Percentiles rank a stretch among this genome's conserved stretches.
Conservation (phyloP, 805 yeast species). For the Alloascoidea hylecoeti region DNA sequence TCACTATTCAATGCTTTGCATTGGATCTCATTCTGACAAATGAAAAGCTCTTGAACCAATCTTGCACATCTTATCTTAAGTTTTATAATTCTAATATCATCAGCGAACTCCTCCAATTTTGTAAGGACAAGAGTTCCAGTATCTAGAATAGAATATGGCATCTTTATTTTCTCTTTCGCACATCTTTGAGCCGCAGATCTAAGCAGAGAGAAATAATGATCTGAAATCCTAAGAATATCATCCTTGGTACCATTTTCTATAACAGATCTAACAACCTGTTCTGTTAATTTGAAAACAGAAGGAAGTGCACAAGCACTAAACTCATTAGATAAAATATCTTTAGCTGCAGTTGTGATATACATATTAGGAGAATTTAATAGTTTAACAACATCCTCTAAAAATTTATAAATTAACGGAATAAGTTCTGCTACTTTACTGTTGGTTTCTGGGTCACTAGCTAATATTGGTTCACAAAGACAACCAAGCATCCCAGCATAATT, state of each 20-base stretch:
- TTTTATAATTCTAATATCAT: slow-evolving; percentile 3
- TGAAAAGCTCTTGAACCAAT: slow-evolving; percentile 12
- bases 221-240: slow-evolving; percentile 13
- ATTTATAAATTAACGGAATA: slow-evolving; percentile 11
- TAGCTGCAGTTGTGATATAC: slow-evolving; percentile 52
- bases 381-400: slow-evolving; percentile 22
- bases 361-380: slow-evolving; percentile 24
- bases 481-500: background rate
- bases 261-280: slow-evolving; percentile 20
- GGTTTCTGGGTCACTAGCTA: background rate
- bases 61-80: background rate
- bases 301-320: slow-evolving; percentile 45
- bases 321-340: slow-evolving; percentile 57
- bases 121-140: slow-evolving; percentile 3
- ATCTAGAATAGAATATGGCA: slow-evolving; percentile 2
- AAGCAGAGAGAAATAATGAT: slow-evolving; percentile 32
- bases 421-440: background rate
- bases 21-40: slow-evolving; percentile 11
- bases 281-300: slow-evolving; percentile 30
- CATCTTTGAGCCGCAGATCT: slow-evolving; percentile 29
- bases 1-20: slow-evolving; percentile 9
- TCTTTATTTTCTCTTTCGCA: slow-evolving; percentile 15
- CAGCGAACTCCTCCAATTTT: slow-evolving; percentile 7
- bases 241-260: slow-evolving; percentile 11
- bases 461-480: background rate